Evolutionary conservation across 257 asterid genomes (phyloP), one percentile per base, ranked within the genome.

Genomic region (Scutellaria barbata): DNA sequence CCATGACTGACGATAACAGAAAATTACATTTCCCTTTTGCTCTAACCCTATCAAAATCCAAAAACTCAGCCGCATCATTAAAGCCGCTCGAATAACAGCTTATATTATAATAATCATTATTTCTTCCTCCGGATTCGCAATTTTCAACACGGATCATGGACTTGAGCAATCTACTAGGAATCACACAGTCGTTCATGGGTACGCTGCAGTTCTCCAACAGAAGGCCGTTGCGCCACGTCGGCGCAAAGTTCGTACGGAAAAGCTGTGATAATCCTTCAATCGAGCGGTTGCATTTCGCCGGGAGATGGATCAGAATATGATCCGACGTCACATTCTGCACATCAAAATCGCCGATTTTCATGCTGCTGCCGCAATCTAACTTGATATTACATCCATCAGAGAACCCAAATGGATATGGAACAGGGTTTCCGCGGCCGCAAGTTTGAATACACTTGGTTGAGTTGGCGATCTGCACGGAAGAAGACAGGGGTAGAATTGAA

Each of bases 381-480:
- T 42, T 85, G 79, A 92, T 88, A 20, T 17, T 6, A 40, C 92
- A 88, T 6, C 79, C 82, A 0, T 73, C 51, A 0, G 89, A 77
- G 81, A 92, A 88, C 3, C 98, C 98, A 54, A 92, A 89, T 0
- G 98, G 98, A 53, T 82, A 84, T 2, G 74, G 82, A 8, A 92
- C 83, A 13, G 1, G 56, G 8, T 7, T 16, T 33, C 1, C 10
- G 52, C 1, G 7, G 52, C 82, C 83, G 68, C 91, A 86, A 5
- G 1, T 5, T 14, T 48, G 85, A 59, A 60, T 0, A 52, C 96
- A 89, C 3, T 1, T 11, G 10, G 57, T 5, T 40, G 66, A 33
- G 33, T 69, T 74, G 67, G 11, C 25, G 59, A 7, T 63, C 35
- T 22, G 78, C 8, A 75, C 73, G 12, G 45, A 40, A 5, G 83